Conservation (phyloP, 306 rosid species). For the Begonia peltatifolia region DNA sequence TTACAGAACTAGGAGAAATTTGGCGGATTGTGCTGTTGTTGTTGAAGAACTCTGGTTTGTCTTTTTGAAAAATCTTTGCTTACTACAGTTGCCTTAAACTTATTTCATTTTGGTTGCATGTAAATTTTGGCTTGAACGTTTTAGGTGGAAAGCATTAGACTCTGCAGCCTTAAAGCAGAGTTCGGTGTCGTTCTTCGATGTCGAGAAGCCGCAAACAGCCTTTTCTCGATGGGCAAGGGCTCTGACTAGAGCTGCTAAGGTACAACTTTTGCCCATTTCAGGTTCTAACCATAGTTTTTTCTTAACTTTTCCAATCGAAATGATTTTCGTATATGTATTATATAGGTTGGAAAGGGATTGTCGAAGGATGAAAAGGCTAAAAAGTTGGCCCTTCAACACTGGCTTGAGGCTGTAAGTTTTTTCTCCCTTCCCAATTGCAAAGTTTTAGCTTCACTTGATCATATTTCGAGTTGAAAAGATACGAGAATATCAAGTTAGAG, state of each 20-base stretch:
- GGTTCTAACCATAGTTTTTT: too few species aligned
- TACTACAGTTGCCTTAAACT: not conserved
- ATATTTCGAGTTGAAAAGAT: too few species aligned
- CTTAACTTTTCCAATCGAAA: too few species aligned
- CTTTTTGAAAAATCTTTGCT: not conserved
- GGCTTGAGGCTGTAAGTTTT: constrained; percentile 85
- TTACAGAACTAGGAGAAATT: constrained; percentile 80
- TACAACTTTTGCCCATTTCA: not conserved
- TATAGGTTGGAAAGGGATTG: constrained; percentile 89
- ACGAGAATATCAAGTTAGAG: too few species aligned
- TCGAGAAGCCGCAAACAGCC: constrained; percentile 62
- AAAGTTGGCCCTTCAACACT: constrained; percentile 81
- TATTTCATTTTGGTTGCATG: too few species aligned
- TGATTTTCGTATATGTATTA: not conserved
- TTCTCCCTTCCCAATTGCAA: not conserved
- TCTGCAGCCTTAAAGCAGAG: constrained; percentile 58
- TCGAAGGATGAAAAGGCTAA: constrained; percentile 96
- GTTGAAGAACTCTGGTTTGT: constrained; percentile 83
- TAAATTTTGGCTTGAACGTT: not conserved
- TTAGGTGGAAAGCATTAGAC: constrained; percentile 89
- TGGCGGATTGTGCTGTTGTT: constrained; percentile 90
- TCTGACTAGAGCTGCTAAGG: constrained; percentile 89
- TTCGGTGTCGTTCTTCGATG: constrained; percentile 63
- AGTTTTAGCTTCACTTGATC: too few species aligned
- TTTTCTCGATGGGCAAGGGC: constrained; percentile 89